Evolutionary conservation across 257 asterid species (phyloP).

Genomic region (Scutellaria galericulata): DNA sequence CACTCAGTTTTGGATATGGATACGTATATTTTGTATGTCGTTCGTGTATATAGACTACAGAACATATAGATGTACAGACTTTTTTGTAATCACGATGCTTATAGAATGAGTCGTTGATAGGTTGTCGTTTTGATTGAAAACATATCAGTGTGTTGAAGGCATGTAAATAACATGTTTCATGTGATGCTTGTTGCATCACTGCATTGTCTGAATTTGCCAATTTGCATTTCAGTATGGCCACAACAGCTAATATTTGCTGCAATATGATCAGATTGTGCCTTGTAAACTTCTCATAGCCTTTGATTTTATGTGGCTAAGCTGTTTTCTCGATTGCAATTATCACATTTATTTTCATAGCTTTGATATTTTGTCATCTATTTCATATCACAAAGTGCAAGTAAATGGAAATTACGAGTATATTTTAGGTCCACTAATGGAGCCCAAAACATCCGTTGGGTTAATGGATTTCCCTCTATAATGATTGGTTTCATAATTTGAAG

Average conservation of each 20-base stretch:
- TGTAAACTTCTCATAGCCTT: background rate
- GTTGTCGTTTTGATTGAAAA: background rate
- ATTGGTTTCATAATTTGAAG: too few relatives aligned
- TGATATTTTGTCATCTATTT: background rate
- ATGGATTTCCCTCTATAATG: too few relatives aligned
- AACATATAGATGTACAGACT: background rate
- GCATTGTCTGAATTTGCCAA: conserved; percentile 18
- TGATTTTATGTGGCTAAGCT: conserved; percentile 12
- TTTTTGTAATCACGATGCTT: conserved; percentile 16
- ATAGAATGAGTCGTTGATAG: background rate
- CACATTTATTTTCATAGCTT: background rate
- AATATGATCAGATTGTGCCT: background rate
- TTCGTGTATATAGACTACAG: background rate
- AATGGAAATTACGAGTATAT: background rate
- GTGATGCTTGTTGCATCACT: conserved; percentile 15
- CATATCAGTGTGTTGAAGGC: conserved; percentile 3
- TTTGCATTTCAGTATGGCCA: conserved; percentile 24
- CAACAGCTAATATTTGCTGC: conserved; percentile 20
- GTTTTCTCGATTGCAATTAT: background rate
- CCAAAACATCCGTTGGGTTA: too few relatives aligned
- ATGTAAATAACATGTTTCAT: background rate
- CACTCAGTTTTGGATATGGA: conserved; percentile 12
- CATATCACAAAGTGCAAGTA: background rate
- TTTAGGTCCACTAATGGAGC: background rate
- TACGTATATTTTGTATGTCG: background rate